These are phyloP conservation scores for Artemisia annua DNA, from an alignment of 129 eudicot species.

Conservation along the genomic window DNA sequence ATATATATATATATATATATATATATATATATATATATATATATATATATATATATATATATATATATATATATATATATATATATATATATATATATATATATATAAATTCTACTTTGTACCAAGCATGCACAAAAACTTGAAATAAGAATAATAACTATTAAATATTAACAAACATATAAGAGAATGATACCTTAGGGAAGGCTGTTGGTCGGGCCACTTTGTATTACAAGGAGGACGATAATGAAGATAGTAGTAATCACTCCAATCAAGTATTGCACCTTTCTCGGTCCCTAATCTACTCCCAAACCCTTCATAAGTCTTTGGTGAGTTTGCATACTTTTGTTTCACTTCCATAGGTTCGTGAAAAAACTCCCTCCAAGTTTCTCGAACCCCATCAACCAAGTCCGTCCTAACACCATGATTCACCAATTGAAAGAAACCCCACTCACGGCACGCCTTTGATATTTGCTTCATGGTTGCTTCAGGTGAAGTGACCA, in stretches of 20 bases:
- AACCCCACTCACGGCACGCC: constrained; percentile 78
- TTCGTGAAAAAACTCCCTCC: constrained; percentile 72
- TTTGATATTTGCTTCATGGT: constrained; percentile 35
- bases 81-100: too few species aligned
- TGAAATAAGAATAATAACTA: too few species aligned
- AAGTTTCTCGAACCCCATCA: constrained; percentile 57
- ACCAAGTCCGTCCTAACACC: too few species aligned
- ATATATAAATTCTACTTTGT: too few species aligned
- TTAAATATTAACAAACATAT: too few species aligned
- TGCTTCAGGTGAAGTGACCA: constrained; percentile 11
- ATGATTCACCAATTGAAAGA: constrained; percentile 73
- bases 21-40: too few species aligned
- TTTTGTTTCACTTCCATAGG: constrained; percentile 73
- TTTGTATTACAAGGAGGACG: constrained; percentile 52
- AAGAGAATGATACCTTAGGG: constrained; percentile 45
- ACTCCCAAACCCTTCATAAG: constrained; percentile 90
- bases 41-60: too few species aligned
- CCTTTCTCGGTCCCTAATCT: constrained; percentile 79
- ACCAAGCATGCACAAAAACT: too few species aligned
- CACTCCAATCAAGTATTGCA: constrained; percentile 90
- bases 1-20: too few species aligned
- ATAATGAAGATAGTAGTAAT: constrained; percentile 77
- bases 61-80: too few species aligned
- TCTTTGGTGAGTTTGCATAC: constrained; percentile 67
- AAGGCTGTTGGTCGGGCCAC: constrained; percentile 71